Evolutionary conservation across 2,329 filamentous ascomycete genomes (phyloP), one percentile per base, ranked within the genome.

Genomic region (Epichloe elymi): DNA sequence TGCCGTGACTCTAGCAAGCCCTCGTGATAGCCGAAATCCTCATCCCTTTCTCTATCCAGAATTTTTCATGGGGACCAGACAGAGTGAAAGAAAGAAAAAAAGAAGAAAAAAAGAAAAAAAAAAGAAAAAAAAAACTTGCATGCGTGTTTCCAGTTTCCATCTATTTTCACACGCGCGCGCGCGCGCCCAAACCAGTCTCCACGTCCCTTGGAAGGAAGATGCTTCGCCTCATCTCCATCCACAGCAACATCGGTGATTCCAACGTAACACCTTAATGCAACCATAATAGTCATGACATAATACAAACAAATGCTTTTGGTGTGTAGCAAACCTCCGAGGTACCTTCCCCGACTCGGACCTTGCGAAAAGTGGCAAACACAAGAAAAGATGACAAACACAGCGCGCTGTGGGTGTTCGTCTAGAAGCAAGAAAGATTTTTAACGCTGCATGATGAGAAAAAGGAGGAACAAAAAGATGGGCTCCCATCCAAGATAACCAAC

Each of bases 231-330:
- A 7, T 35, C 30, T 35, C 33, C n/a, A 5, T 14, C 14, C 26
- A n/a, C 15, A 51, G 53, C 46, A 41, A 39, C 46, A 46, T 49
- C 46, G 36, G 36, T 8, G 51, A 48, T 40, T 41, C 44, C 36
- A 19, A 19, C 48, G 17, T 38, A 44, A 41, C 40, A 40, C 20
- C 26, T 48, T 15, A 30, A 56, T 47, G 50, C 50, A 57, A 54
- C 49, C 55, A 50, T 58, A 43, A 53, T 50, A 51, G 53, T 57
- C 56, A 50, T 57, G 36, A 57, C 41, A 46, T 39, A 39, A 54
- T 51, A 50, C 42, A 54, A 49, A 36, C 10, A 30, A 41, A 19
- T 47, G 42, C 43, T 49, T 37, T 50, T 38, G 14, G 12, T 42
- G 40, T 3, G 12, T 8, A 20, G 20, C 3, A 20, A 19, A 20